Percentiles rank a stretch among this genome's conserved stretches.
These are phyloP conservation scores for Cordia subcordata DNA, from an alignment of 257 asterid species.

Conservation along the genomic window DNA sequence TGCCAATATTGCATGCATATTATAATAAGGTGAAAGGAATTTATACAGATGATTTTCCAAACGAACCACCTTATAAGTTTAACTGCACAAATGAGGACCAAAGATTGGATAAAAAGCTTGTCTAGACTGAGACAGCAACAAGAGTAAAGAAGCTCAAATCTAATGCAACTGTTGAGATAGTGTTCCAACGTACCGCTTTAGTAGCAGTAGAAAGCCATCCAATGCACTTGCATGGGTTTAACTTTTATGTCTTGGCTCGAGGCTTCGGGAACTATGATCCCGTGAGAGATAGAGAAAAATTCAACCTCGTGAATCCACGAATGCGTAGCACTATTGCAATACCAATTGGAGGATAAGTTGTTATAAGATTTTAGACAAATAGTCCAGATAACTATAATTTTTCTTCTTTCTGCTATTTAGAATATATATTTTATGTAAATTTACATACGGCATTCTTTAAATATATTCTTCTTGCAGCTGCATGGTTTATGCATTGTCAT, in stretches of 20 bases:
- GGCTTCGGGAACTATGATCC: slow-evolving; percentile 1
- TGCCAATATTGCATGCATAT: not conserved
- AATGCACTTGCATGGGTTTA: slow-evolving; percentile 11
- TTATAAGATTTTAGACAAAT: not conserved
- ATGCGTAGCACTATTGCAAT: not conserved
- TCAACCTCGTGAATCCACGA: slow-evolving; percentile 6
- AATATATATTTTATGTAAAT: too few relatives aligned
- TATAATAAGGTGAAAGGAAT: slow-evolving; percentile 5
- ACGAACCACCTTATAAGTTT: not conserved
- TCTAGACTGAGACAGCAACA: not conserved
- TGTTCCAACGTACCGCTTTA: slow-evolving; percentile 1
- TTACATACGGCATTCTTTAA: too few relatives aligned
- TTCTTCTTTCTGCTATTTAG: too few relatives aligned
- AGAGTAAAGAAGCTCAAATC: slow-evolving; percentile 1
- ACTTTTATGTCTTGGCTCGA: slow-evolving; percentile 8
- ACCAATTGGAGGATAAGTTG: slow-evolving; percentile 3
- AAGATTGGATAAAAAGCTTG: not conserved
- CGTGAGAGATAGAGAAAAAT: not conserved
- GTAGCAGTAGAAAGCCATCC: slow-evolving; percentile 2
- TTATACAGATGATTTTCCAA: slow-evolving; percentile 4
- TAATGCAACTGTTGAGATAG: slow-evolving; percentile 1
- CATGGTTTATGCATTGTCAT: too few relatives aligned
- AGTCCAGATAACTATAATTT: not conserved
- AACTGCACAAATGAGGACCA: not conserved
- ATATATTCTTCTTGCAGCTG: too few relatives aligned